Conservation (phyloP, 352 stramenopile species). For the Poterioochromonas sp. region DNA sequence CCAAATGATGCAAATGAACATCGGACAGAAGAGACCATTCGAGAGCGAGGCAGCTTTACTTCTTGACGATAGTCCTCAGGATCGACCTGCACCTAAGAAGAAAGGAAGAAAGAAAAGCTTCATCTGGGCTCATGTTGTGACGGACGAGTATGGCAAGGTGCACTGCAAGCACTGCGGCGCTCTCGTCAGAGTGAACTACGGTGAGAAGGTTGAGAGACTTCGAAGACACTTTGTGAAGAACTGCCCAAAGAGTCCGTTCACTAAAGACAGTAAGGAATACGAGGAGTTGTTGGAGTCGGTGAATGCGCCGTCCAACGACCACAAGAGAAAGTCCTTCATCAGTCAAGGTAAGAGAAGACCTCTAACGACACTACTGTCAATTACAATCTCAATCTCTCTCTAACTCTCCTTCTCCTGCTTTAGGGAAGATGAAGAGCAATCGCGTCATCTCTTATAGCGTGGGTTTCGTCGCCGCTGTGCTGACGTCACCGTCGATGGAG, state of each 20-base stretch:
- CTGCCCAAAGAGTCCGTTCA: conserved; percentile 15
- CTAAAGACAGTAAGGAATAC: conserved; percentile 29
- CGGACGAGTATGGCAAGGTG: conserved; percentile 21
- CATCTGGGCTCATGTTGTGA: conserved; percentile 17
- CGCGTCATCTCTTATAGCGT: conserved; percentile 17
- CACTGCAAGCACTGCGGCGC: conserved; percentile 17
- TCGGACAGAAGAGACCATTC: no score
- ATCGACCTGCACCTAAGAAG: conserved; percentile 8
- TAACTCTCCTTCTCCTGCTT: conserved; percentile 3
- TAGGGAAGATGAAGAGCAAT: conserved; percentile 27
- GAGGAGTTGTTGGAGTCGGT: conserved; percentile 24
- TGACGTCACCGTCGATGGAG: neutral
- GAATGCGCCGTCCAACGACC: neutral
- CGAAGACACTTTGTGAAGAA: conserved; percentile 18
- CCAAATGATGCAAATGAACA: no score
- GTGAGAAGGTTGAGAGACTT: conserved; percentile 26
- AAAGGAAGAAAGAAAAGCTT: conserved; percentile 31
- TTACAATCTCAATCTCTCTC: no score
- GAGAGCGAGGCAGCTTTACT: no score
- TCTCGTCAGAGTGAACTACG: conserved; percentile 17
- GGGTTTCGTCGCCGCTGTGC: neutral
- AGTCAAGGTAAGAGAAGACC: neutral
- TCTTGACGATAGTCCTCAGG: no score
- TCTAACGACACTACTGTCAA: no score
- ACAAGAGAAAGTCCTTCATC: conserved; percentile 12